Evolutionary conservation across 192 early-diverging fungal species (phyloP).

Genomic region (Rhizophagus prolifer): DNA sequence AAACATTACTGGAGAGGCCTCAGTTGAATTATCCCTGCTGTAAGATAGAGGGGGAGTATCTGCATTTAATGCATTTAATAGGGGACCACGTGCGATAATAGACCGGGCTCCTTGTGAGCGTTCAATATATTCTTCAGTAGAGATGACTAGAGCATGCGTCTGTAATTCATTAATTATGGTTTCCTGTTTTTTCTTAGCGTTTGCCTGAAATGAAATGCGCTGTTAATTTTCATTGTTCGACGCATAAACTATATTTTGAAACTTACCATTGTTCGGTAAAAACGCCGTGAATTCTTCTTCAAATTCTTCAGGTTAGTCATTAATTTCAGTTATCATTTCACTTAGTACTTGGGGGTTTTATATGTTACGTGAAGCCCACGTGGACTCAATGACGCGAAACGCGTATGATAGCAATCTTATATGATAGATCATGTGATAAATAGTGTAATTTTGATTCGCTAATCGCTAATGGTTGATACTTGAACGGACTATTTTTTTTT

Average conservation of each 20-base stretch:
- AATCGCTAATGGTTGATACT: no score
- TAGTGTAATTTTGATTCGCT: no score
- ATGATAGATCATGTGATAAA: no score
- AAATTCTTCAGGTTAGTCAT: background rate
- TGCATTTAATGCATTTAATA: no score
- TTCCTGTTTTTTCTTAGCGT: background rate
- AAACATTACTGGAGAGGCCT: conserved; percentile 16
- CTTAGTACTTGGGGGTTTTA: no score
- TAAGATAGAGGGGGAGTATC: no score
- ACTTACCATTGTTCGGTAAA: background rate
- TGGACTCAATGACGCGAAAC: no score
- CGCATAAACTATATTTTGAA: background rate
- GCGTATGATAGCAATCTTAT: no score
- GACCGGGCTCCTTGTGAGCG: background rate
- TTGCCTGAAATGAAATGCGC: background rate
- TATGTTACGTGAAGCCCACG: no score
- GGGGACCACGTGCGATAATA: no score
- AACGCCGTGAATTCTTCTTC: background rate
- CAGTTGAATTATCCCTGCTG: background rate
- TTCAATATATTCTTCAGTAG: conserved; percentile 3
- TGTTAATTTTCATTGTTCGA: background rate
- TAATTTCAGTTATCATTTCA: no score
- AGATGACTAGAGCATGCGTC: background rate
- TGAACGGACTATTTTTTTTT: no score
- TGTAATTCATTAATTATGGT: background rate